phyloP scores from a whole-genome alignment of 73 alveolate species.

The Durusdinium trenchii region DNA sequence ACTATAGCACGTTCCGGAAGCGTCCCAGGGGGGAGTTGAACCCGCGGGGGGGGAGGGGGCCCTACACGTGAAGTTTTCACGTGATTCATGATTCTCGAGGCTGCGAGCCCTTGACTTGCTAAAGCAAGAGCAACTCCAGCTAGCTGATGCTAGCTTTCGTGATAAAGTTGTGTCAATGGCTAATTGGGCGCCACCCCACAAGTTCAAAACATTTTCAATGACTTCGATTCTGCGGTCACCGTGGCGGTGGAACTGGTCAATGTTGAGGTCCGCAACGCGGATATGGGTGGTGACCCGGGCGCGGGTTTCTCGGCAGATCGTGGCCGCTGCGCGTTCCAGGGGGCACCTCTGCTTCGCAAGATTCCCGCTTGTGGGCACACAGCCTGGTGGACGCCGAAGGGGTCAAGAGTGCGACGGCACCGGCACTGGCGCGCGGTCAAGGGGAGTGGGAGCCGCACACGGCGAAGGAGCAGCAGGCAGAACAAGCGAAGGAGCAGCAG shows the following conservation, averaged over 20 bases:
- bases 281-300: background rate
- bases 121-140: too few species aligned
- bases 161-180: background rate
- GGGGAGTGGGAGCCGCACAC: too few species aligned
- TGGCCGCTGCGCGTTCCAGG: background rate
- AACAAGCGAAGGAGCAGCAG: background rate
- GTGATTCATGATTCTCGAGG: too few species aligned
- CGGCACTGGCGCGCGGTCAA: conserved; percentile 4
- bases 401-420: conserved; percentile 6
- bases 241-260: background rate
- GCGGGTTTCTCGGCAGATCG: background rate
- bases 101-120: too few species aligned
- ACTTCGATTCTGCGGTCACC: background rate
- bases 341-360: background rate
- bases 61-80: too few species aligned
- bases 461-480: background rate
- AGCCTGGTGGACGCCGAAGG: background rate
- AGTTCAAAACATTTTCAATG: background rate
- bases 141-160: too few species aligned
- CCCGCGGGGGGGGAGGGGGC: too few species aligned
- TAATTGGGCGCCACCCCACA: background rate
- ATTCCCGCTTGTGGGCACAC: background rate
- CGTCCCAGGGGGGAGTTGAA: too few species aligned
- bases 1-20: too few species aligned
- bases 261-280: background rate